Evolutionary conservation across 495 filamentous ascomycete genomes (phyloP), one percentile per base, ranked within the genome.

Genomic region (Hypoxylon trugodes): DNA sequence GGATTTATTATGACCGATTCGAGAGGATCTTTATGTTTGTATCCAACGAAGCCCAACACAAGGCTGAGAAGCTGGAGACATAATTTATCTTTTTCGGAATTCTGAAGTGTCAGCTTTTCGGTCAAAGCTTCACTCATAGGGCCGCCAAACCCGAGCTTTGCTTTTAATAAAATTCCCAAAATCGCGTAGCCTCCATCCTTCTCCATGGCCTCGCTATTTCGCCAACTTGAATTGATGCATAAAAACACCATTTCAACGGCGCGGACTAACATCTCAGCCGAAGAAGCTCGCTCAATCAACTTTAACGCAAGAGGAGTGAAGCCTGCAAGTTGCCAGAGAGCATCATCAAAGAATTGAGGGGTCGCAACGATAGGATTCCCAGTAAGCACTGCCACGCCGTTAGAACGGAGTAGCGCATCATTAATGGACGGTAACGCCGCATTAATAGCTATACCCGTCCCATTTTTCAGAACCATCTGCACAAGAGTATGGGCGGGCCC

Each of bases 151-250:
- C 86, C 86, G 3, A 96, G 76, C 71, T 96, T 96, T 22, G 88
- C 86, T 19, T 90, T 86, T 7, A 97, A 73, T 12, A 96, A 73
- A 52, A 84, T 82, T 41, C 88, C 90, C 26, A 98, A 79, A n/a
- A 97, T 89, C 10, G 90, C 89, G 71, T 96, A 98, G 8, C 93
- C 95, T 68, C 93, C 96, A 52, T 96, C 93, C 69, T 87, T 87
- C 74, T 98, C 95, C 92, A 98, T 96, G 43, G 94, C 93, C 74
- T 98, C 95, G 67, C 96, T 98, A 63, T 97, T 98, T 64, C 95
- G 86, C 95, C 95, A 98, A 71, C 88, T 97, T 42, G 89, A 87
- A 68, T 90, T 86, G 12, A 96, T 87, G 48, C 89, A 88, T 69
- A 89, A 86, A 60, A 97, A 92, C 37, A 96, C 79, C 47, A 95